These are phyloP conservation scores for Talaromyces proteolyticus DNA, from an alignment of 495 filamentous ascomycete species.

Conservation along the genomic window DNA sequence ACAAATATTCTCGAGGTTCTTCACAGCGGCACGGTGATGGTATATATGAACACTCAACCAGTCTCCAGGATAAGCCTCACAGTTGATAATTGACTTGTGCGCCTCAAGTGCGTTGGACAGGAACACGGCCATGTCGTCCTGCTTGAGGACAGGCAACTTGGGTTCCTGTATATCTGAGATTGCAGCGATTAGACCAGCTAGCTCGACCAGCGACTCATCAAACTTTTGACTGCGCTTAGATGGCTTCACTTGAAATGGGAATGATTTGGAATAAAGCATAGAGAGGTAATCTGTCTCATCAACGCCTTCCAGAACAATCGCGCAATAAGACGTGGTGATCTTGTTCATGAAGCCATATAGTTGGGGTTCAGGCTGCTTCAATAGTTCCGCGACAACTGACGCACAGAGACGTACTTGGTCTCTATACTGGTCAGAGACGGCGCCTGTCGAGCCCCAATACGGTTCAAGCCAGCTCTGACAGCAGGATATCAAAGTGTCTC, in stretches of 20 bases:
- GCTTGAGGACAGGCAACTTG: slow-evolving; percentile 52
- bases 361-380: slow-evolving; percentile 69
- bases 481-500: slow-evolving; percentile 66
- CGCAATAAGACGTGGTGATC: slow-evolving; percentile 81
- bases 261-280: slow-evolving; percentile 81
- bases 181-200: slow-evolving; percentile 80
- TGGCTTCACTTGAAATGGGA: slow-evolving; percentile 77
- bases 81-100: slow-evolving; percentile 81
- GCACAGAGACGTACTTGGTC: slow-evolving; percentile 91
- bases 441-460: slow-evolving; percentile 76
- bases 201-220: slow-evolving; percentile 85
- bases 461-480: slow-evolving; percentile 88
- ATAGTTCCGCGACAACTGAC: slow-evolving; percentile 80
- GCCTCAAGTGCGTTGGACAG: slow-evolving; percentile 67
- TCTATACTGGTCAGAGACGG: slow-evolving; percentile 78
- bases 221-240: slow-evolving; percentile 59
- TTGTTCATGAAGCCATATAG: slow-evolving; percentile 85
- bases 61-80: slow-evolving; percentile 80
- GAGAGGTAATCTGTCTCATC: slow-evolving; percentile 67
- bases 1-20: slow-evolving; percentile 77
- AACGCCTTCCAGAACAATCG: slow-evolving; percentile 58
- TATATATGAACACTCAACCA: slow-evolving; percentile 95
- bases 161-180: slow-evolving; percentile 60
- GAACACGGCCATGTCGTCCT: slow-evolving; percentile 68
- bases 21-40: slow-evolving; percentile 88